Evolutionary conservation across 2,329 filamentous ascomycete species (phyloP).

Genomic region (Alternaria angustiovoidea): DNA sequence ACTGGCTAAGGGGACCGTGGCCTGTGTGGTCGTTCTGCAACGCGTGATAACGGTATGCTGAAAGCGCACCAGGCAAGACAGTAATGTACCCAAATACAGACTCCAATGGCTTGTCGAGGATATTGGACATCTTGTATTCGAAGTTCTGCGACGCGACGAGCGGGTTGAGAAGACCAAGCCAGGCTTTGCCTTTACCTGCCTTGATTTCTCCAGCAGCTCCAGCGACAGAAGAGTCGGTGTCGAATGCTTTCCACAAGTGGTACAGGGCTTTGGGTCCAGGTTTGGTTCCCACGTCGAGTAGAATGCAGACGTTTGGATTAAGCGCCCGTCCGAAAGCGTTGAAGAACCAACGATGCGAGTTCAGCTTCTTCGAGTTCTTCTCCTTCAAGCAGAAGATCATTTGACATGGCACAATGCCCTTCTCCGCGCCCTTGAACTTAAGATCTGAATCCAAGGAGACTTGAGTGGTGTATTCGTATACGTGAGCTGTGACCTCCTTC

Average conservation of each 20-base stretch:
- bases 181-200: slow-evolving; percentile 89
- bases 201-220: slow-evolving; percentile 98
- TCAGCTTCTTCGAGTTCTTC: slow-evolving; percentile 96
- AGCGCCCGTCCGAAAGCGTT: slow-evolving; percentile 94
- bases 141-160: slow-evolving; percentile 98
- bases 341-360: slow-evolving; percentile 99
- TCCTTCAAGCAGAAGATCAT: slow-evolving; percentile 99
- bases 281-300: slow-evolving; percentile 94
- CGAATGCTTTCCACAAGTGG: slow-evolving; percentile 98
- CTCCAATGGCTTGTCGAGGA: slow-evolving; percentile 95
- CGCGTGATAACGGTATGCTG: slow-evolving; percentile 94
- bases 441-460: slow-evolving; percentile 94
- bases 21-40: slow-evolving; percentile 96
- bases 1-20: slow-evolving; percentile 93
- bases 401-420: slow-evolving; percentile 97
- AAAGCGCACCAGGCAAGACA: slow-evolving; percentile 91
- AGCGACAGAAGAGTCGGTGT: slow-evolving; percentile 95
- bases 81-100: slow-evolving; percentile 99
- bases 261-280: slow-evolving; percentile 92
- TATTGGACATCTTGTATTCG: slow-evolving; percentile 99
- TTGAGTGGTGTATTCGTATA: slow-evolving; percentile 99
- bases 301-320: slow-evolving; percentile 94
- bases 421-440: slow-evolving; percentile 99
- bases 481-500: slow-evolving; percentile 91
- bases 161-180: slow-evolving; percentile 86